Conservation (phyloP, 208 protist species). For the Acanthamoeba sp. region DNA sequence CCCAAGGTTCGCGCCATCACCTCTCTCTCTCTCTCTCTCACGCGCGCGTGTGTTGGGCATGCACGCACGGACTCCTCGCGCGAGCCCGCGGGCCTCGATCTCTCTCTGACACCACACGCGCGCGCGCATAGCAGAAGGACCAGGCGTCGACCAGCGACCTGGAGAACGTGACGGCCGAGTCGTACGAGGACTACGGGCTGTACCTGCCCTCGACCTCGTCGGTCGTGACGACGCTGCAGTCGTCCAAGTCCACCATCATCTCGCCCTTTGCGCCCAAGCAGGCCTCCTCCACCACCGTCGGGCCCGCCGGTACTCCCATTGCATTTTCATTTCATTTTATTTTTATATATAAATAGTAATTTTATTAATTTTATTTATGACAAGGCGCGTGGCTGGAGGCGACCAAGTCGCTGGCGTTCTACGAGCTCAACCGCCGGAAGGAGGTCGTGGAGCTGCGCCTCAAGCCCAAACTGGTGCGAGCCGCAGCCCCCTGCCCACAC, state of each 20-base stretch:
- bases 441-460: constrained; percentile 57
- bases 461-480: constrained; percentile 49
- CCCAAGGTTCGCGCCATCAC: neutral
- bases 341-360: neutral
- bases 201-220: constrained; percentile 30
- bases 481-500: too few relatives aligned
- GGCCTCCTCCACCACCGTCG: neutral
- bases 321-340: neutral
- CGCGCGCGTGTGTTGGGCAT: too few relatives aligned
- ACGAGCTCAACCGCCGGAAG: constrained; percentile 32
- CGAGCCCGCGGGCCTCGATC: too few relatives aligned
- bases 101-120: too few relatives aligned
- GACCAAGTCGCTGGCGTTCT: constrained; percentile 64
- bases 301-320: neutral
- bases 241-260: constrained; percentile 24
- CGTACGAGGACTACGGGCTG: constrained; percentile 66
- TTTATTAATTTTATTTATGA: too few relatives aligned
- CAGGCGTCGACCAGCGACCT: constrained; percentile 2
- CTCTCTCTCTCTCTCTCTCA: too few relatives aligned
- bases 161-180: neutral
- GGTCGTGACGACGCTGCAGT: neutral
- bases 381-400: constrained; percentile 61
- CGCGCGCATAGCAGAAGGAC: neutral
- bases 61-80: too few relatives aligned
- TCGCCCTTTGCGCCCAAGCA: neutral